Evolutionary conservation across 75 land plant species (phyloP).

Genomic region (Cupressus sempervirens): DNA sequence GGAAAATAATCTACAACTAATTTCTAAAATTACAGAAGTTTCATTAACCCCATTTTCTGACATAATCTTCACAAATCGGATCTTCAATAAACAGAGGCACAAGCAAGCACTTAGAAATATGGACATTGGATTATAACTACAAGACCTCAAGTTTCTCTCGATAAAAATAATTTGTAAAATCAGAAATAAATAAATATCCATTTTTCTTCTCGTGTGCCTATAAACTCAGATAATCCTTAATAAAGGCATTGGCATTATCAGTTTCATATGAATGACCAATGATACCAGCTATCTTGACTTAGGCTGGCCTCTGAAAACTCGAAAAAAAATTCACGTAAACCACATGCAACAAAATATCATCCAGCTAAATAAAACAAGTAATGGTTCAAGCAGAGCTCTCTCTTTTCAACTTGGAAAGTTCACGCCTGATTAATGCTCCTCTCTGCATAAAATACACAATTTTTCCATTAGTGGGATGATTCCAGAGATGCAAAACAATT

Average conservation of each 20-base stretch:
- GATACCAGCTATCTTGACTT: neutral
- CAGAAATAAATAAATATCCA: neutral
- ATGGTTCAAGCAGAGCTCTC: neutral
- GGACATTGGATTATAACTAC: too few relatives aligned
- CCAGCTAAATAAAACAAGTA: neutral
- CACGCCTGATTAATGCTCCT: slow-evolving; percentile 7
- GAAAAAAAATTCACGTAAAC: neutral
- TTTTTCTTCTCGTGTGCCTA: neutral
- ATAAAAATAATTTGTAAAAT: too few relatives aligned
- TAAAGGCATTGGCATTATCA: neutral
- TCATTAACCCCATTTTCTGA: too few relatives aligned
- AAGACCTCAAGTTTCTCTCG: too few relatives aligned
- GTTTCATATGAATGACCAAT: neutral
- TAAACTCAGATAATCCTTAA: neutral
- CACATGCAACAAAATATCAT: neutral
- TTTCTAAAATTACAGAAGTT: too few relatives aligned
- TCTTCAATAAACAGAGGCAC: too few relatives aligned
- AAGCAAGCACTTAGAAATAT: too few relatives aligned
- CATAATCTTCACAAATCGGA: too few relatives aligned
- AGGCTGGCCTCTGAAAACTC: neutral
- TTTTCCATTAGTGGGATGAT: neutral
- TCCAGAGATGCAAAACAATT: neutral
- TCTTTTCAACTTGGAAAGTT: slow-evolving; percentile 8
- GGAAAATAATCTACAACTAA: too few relatives aligned
- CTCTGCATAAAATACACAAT: slow-evolving; percentile 3